Evolutionary conservation across 768 basidiomycete genomes (phyloP), one percentile per base, ranked within the genome.

Genomic region (Roridomyces roridus): DNA sequence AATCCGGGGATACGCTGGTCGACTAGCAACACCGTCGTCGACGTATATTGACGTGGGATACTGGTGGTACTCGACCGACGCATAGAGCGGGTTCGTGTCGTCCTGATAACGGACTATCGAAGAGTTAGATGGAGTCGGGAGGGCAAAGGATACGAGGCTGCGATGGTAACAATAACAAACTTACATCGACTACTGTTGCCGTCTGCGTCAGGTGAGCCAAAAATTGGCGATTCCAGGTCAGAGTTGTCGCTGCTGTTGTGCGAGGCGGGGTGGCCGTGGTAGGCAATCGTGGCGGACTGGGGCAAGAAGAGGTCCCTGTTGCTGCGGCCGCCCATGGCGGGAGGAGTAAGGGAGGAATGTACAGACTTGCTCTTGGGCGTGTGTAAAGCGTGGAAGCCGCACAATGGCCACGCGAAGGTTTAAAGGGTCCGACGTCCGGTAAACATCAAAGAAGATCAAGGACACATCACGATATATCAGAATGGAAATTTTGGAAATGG

Each of bases 181-280:
- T 78, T 71, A 84, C 81, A 74, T 42, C 59, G 59, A 77, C 67
- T 68, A 66, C 75, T 80, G 80, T 81, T 79, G 59, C 76, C 73
- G 75, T 78, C 76, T 52, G 74, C 70, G 60, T 77, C 70, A 70
- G 78, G 74, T 45, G 80, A 69, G 52, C 76, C 77, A 72, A 87
- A 87, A 48, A 85, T 80, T 63, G 90, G 89, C 3, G 89, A 90
- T 65, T 89, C 87, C 21, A 91, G 73, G 57, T 86, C 88, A 48
- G 89, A 90, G 67, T 86, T 84, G 66, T 89, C 89, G 68, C 90
- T 88, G 70, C 86, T 88, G 21, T 87, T 88, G 72, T 85, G 87
- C 40, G 81, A 35, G 52, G 52, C 23, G 37, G 49, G 11, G 5
- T 51, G 43, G 15, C 46, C 21, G 42, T 47, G 18, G 7, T 40